Evolutionary conservation across 2,329 filamentous ascomycete genomes (phyloP).

Genomic region (Epichloe brachyelytri): DNA sequence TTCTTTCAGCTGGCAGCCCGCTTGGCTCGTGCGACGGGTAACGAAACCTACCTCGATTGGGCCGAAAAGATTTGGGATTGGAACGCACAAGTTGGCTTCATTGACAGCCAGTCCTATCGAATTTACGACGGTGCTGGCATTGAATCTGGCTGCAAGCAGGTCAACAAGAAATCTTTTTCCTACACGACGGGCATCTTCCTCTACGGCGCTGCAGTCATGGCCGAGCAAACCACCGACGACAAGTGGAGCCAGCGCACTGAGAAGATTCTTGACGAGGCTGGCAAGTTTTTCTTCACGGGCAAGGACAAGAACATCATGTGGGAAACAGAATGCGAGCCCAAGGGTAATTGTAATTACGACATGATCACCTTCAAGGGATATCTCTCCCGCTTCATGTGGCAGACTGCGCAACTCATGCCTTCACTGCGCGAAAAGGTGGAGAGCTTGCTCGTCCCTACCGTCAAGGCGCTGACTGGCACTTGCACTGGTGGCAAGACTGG

Average conservation of each 20-base stretch:
- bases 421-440: conserved; percentile 35
- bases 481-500: conserved; percentile 43
- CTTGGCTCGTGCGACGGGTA: conserved; percentile 55
- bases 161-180: conserved; percentile 46
- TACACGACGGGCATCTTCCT: conserved; percentile 55
- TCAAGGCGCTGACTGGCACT: conserved; percentile 39
- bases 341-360: conserved; percentile 44
- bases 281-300: conserved; percentile 40
- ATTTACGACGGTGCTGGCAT: conserved; percentile 52
- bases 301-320: conserved; percentile 49
- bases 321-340: conserved; percentile 52
- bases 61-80: conserved; percentile 55
- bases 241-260: conserved; percentile 42
- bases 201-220: conserved; percentile 50
- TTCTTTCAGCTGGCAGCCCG: conserved; percentile 72
- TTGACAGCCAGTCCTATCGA: conserved; percentile 35
- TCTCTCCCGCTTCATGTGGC: conserved; percentile 51
- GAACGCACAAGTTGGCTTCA: conserved; percentile 42
- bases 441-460: conserved; percentile 35
- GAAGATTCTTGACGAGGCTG: conserved; percentile 37
- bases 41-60: conserved; percentile 54
- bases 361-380: conserved; percentile 58
- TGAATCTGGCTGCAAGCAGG: conserved; percentile 36
- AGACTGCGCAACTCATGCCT: conserved; percentile 42
- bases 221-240: conserved; percentile 42